Evolutionary conservation across 805 yeast species (phyloP).

Genomic region (Starmerella kuoi): DNA sequence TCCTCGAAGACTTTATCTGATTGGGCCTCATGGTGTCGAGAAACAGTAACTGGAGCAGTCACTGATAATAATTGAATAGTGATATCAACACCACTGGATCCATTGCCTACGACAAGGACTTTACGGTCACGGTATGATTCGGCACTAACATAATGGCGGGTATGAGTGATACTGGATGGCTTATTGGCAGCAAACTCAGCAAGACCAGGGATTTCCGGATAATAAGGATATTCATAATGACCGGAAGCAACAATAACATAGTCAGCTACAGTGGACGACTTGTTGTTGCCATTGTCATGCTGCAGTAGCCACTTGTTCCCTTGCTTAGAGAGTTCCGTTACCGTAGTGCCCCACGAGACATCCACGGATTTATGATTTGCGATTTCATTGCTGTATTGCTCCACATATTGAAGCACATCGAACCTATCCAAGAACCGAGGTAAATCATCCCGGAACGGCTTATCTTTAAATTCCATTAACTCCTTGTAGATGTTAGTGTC

Average conservation of each 20-base stretch:
- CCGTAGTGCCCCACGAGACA: slow-evolving; percentile 39
- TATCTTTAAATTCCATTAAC: slow-evolving; percentile 53
- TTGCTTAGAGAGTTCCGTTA: slow-evolving; percentile 33
- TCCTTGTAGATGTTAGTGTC: slow-evolving; percentile 58
- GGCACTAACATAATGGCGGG: slow-evolving; percentile 43
- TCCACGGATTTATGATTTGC: slow-evolving; percentile 20
- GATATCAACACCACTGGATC: slow-evolving; percentile 67
- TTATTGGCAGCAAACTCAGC: slow-evolving; percentile 32
- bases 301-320: slow-evolving; percentile 36
- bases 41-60: slow-evolving; percentile 36
- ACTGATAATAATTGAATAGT: slow-evolving; percentile 45
- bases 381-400: slow-evolving; percentile 40
- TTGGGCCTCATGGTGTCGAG: slow-evolving; percentile 35
- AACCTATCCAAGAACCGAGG: slow-evolving; percentile 47
- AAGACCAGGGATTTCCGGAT: slow-evolving; percentile 47
- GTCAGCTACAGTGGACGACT: slow-evolving; percentile 33
- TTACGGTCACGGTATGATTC: slow-evolving; percentile 34
- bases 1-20: slow-evolving; percentile 30
- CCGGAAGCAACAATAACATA: slow-evolving; percentile 57
- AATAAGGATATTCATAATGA: slow-evolving; percentile 46
- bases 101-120: slow-evolving; percentile 60
- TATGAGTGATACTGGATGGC: slow-evolving; percentile 35
- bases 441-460: slow-evolving; percentile 37
- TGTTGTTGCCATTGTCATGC: slow-evolving; percentile 26
- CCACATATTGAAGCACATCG: slow-evolving; percentile 52